phyloP scores from a whole-genome alignment of 2,329 filamentous ascomycete species.

The Colletotrichum eleusines region DNA sequence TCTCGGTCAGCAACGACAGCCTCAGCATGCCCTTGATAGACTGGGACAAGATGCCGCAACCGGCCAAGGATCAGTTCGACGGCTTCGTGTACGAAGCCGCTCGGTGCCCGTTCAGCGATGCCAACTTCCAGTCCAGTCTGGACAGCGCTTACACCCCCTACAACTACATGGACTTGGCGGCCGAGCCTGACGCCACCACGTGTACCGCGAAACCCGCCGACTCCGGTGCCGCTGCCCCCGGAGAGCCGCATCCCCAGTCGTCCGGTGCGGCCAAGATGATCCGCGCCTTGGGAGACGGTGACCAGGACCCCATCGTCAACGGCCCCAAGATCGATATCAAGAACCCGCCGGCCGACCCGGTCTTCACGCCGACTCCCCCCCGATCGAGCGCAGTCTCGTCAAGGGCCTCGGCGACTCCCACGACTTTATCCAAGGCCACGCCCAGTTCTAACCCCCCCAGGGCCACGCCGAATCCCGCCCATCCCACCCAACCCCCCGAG shows the following conservation, averaged over 20 bases:
- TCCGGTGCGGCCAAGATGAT: neutral
- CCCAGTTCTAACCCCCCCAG: too few species aligned
- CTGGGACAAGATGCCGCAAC: constrained; percentile 7
- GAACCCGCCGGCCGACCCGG: neutral
- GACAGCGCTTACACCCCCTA: neutral
- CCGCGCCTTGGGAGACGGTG: neutral
- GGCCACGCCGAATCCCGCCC: too few species aligned
- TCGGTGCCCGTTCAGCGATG: constrained; percentile 3
- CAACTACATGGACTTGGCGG: neutral
- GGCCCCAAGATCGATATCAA: neutral
- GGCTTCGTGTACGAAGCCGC: neutral
- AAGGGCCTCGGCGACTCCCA: too few species aligned
- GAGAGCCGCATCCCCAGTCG: too few species aligned
- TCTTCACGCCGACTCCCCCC: neutral
- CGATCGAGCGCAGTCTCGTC: too few species aligned
- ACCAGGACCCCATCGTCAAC: neutral
- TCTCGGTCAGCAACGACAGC: neutral
- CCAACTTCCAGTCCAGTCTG: constrained; percentile 8
- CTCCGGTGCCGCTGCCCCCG: neutral
- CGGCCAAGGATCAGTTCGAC: constrained; percentile 7
- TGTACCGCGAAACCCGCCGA: neutral
- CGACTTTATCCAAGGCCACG: too few species aligned
- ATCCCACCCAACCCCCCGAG: too few species aligned
- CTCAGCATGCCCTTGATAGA: constrained; percentile 12
- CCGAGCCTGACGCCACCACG: neutral